Base-by-base conservation (phyloP, 2,329 filamentous ascomycete species). In the Cylindrodendrum hubeiense region DNA sequence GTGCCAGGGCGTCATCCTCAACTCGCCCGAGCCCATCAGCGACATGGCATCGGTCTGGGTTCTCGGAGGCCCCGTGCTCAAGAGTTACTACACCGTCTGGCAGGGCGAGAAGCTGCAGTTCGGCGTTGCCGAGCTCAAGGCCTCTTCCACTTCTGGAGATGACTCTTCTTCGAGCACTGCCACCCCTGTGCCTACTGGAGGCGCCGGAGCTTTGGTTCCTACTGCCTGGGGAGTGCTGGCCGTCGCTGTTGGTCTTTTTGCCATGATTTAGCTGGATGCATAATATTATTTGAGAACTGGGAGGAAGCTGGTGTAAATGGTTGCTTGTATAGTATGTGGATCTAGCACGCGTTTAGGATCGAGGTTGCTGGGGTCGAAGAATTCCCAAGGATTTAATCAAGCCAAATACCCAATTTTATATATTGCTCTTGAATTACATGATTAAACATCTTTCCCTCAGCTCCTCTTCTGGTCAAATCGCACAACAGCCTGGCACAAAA, bases 41-140 rank as follows among this genome's bases (percentile, higher is more conserved):
- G 58, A 69, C 0, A 44, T 63, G 0, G 70, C 69, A 0, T 67
- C 69, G 0, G 65, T 73, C 2, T 81, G 79, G 78, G 60, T 80
- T 7, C 49, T 78, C 9, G 79, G 79, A 0, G 75, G 71, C 1
- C 76, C 78, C 4, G 64, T 78, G 17, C 59, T 81, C 24, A 76
- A 79, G 71, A 66, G 72, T 13, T 79, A 79, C 57, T 80, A 80
- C 58, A 80, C 78, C 1, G 75, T 76, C 0, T 80, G 77, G 78
- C 74, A 80, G 63, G 75, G 72, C 0, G 56, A 68, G 17, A 73
- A 68, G 8, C n/a, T 69, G 51, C 57, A 68, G 49, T 58, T 79
- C 21, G 76, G 75, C 2, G 76, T 72, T 49, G 71, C 67, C 6
- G 54, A 60, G 24, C 62, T 71, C 17, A 71, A 64, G 65, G 51